phyloP scores from a whole-genome alignment of 768 basidiomycete species.

The Hypholoma fasciculare region DNA sequence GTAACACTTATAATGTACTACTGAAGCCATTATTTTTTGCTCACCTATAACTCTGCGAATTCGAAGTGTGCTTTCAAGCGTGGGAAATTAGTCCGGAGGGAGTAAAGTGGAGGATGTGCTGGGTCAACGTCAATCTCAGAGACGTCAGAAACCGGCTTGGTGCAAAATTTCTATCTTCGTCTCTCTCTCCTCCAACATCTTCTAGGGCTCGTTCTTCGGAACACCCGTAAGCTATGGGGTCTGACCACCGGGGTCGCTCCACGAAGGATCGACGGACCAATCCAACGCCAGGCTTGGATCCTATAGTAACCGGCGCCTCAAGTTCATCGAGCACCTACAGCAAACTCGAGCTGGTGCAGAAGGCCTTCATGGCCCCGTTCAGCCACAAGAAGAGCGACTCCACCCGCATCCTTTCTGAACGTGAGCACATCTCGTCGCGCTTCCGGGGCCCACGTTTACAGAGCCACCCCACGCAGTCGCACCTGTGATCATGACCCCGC shows the following conservation, averaged over 20 bases:
- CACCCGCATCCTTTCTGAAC: constrained; percentile 69
- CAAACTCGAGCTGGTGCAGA: constrained; percentile 65
- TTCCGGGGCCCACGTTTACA: constrained; percentile 1
- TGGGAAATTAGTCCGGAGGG: constrained; percentile 18
- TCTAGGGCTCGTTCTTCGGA: constrained; percentile 5
- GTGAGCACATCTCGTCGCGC: constrained; percentile 41
- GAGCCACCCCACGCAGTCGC: constrained; percentile 52
- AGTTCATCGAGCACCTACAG: constrained; percentile 36
- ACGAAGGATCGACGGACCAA: constrained; percentile 36
- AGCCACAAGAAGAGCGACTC: constrained; percentile 69
- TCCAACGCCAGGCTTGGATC: constrained; percentile 38
- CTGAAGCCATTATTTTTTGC: no score
- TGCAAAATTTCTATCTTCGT: constrained; percentile 21
- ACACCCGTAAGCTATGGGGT: constrained; percentile 32
- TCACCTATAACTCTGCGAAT: no score
- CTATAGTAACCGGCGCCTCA: constrained; percentile 28
- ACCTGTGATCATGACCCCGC: constrained; percentile 87
- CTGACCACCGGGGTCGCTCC: constrained; percentile 32
- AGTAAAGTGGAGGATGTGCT: constrained; percentile 15
- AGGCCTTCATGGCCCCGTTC: constrained; percentile 72
- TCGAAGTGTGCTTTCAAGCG: not conserved
- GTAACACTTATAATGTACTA: no score
- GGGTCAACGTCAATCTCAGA: constrained; percentile 12
- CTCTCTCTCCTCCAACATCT: constrained; percentile 6
- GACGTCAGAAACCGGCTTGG: constrained; percentile 24